Conservation (phyloP, 257 asterid species). For the Primulina tabacum region DNA sequence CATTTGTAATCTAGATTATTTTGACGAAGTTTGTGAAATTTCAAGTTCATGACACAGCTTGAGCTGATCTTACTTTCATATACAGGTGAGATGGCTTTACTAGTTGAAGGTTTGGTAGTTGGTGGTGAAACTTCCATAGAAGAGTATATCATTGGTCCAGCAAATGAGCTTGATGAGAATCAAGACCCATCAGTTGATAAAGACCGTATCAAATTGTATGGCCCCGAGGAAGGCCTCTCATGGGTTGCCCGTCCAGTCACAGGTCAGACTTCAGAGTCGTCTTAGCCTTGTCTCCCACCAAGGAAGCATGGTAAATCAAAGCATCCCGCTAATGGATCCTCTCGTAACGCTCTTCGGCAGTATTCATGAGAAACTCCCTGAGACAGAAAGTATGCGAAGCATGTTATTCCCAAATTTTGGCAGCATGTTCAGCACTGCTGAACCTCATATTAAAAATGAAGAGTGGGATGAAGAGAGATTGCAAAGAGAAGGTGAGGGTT, state of each 20-base stretch:
- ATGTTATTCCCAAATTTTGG: constrained; percentile 84
- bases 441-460: constrained; percentile 44
- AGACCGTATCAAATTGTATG: constrained; percentile 55
- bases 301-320: constrained; percentile 61
- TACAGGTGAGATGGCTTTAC: constrained; percentile 72
- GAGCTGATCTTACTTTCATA: constrained; percentile 18
- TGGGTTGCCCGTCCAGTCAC: constrained; percentile 67
- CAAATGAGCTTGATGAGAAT: constrained; percentile 44
- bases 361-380: constrained; percentile 72
- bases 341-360: constrained; percentile 77
- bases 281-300: constrained; percentile 57
- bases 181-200: constrained; percentile 37
- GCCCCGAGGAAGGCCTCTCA: constrained; percentile 72
- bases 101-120: constrained; percentile 69
- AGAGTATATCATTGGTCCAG: constrained; percentile 70
- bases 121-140: constrained; percentile 68
- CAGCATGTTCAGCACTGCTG: constrained; percentile 73
- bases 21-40: not conserved
- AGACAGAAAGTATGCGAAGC: constrained; percentile 67
- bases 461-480: constrained; percentile 79
- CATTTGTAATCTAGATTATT: not conserved
- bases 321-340: constrained; percentile 73
- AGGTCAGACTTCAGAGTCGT: constrained; percentile 63
- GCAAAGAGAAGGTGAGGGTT: constrained; percentile 56
- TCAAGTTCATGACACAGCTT: constrained; percentile 10